A percentile compares a stretch with the other conserved stretches of the same genome.
Evolutionary conservation across 2,329 filamentous ascomycete genomes (phyloP).

Genomic region (Clarireedia hainanense): DNA sequence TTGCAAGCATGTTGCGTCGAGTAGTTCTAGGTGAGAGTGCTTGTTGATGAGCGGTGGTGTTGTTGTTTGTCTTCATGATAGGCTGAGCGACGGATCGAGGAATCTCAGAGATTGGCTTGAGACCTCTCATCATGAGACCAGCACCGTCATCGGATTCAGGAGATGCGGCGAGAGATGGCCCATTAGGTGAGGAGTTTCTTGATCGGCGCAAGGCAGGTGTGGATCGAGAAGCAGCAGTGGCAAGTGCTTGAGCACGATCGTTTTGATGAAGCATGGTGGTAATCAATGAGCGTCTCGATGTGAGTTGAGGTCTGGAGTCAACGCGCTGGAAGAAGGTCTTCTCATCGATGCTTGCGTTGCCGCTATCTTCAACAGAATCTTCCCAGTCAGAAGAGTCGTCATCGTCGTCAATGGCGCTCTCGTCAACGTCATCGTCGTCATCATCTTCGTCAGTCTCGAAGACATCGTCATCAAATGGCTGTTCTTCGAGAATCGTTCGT

Average conservation of each 20-base stretch:
- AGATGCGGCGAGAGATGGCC: conserved; percentile 50
- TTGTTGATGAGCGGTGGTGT: conserved; percentile 51
- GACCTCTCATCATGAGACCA: conserved; percentile 48
- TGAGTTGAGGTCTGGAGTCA: conserved; percentile 77
- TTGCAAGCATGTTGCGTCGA: conserved; percentile 88
- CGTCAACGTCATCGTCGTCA: conserved; percentile 59
- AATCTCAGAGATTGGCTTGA: conserved; percentile 36
- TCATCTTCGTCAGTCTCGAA: conserved; percentile 54
- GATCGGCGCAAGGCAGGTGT: conserved; percentile 47
- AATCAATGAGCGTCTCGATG: conserved; percentile 79
- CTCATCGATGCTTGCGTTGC: conserved; percentile 74
- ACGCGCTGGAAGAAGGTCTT: conserved; percentile 81
- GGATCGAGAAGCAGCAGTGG: conserved; percentile 49
- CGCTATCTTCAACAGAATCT: conserved; percentile 70
- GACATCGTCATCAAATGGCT: conserved; percentile 45
- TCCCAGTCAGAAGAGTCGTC: conserved; percentile 53
- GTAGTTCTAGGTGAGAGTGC: conserved; percentile 88
- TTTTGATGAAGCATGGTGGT: conserved; percentile 82
- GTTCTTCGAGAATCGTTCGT: conserved; percentile 52
- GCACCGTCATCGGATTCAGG: conserved; percentile 32
- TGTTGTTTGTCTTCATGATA: conserved; percentile 66
- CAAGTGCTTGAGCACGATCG: conserved; percentile 62
- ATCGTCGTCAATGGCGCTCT: conserved; percentile 73
- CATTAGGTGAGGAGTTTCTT: conserved; percentile 62
- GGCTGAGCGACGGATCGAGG: conserved; percentile 61